Evolutionary conservation across 2,329 filamentous ascomycete genomes (phyloP), one percentile per base, ranked within the genome.

Genomic region (Gnomoniopsis smithogilvyi): DNA sequence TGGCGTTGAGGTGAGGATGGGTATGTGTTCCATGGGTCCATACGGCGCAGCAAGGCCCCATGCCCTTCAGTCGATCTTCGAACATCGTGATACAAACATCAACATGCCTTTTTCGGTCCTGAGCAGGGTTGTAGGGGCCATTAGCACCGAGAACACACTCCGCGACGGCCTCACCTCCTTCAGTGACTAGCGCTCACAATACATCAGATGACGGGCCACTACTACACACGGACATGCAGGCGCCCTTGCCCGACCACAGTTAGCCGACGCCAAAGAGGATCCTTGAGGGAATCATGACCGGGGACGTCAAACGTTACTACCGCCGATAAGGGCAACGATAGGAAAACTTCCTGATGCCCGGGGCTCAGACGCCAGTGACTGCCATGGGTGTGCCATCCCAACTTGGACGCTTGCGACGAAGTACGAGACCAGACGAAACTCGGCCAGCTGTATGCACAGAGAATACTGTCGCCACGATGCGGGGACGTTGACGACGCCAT

Each of bases 401-500:
- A 50, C 21, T 22, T 24, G 47, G 36, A 54, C 14, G 51, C 21
- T 56, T 59, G 56, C 50, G 60, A 62, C 60, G 56, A 56, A 17
- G 30, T 22, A 53, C 34, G 41, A 51, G 57, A 56, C 56, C 34
- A 56, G 60, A 62, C 60, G 60, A 62, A 59, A 62, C 60, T 30
- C 4, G 2, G 3, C 22, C 21, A 21, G 47, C 46, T 24, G 26
- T 17, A 14, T 12, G 34, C 41, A 36, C n/a, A 24, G 21, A 17
- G 8, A 19, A 14, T 49, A 34, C 21, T 49, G n/a, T 15, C 34
- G 26, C 14, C 26, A 6, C 17, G 45, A 4, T 7, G 43, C 8
- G 17, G 43, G 43, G 19, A 21, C 19, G 19, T 17, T n/a, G 33
- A n/a, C 26, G 46, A 56, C 33, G 45, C 19, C 34, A 30, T 12